Conservation (phyloP, 805 yeast species). For the Middelhovenomyces tepae region DNA sequence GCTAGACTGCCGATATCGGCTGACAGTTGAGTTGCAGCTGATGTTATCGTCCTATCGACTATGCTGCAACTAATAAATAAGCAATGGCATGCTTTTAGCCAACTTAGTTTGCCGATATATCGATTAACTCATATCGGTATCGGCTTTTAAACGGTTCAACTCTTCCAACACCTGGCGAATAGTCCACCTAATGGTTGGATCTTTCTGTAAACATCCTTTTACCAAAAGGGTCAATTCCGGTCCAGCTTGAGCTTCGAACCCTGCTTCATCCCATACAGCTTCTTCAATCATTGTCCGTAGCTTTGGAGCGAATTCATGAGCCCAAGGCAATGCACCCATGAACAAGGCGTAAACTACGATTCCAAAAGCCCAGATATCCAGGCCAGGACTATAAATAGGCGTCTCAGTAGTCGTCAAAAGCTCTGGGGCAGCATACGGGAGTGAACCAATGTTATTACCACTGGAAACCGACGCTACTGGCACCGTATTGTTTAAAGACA, state of each 20-base stretch:
- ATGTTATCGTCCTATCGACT: no score
- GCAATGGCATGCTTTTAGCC: no score
- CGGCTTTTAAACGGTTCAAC: no score
- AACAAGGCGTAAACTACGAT: slow-evolving; percentile 65
- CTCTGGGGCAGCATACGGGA: slow-evolving; percentile 92
- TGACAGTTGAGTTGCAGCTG: no score
- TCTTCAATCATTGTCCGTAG: slow-evolving; percentile 62
- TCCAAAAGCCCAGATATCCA: slow-evolving; percentile 91
- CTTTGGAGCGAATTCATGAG: slow-evolving; percentile 75
- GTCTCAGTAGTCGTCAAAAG: slow-evolving; percentile 52
- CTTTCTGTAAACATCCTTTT: no score
- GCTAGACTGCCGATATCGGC: no score
- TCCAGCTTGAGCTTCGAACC: slow-evolving; percentile 29
- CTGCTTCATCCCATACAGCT: slow-evolving; percentile 48
- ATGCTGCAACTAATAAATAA: no score
- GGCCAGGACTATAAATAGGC: slow-evolving; percentile 48
- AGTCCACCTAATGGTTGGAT: no score
- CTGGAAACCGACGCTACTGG: slow-evolving; percentile 16
- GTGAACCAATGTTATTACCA: slow-evolving; percentile 57
- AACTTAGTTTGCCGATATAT: no score
- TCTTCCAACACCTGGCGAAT: no score
- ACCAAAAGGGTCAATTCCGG: no score
- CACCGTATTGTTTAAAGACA: neutral
- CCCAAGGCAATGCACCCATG: slow-evolving; percentile 71
- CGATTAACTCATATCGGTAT: no score